Base-by-base conservation (phyloP, 1,284 basidiomycete species). In the Cryptococcus sp. region DNA sequence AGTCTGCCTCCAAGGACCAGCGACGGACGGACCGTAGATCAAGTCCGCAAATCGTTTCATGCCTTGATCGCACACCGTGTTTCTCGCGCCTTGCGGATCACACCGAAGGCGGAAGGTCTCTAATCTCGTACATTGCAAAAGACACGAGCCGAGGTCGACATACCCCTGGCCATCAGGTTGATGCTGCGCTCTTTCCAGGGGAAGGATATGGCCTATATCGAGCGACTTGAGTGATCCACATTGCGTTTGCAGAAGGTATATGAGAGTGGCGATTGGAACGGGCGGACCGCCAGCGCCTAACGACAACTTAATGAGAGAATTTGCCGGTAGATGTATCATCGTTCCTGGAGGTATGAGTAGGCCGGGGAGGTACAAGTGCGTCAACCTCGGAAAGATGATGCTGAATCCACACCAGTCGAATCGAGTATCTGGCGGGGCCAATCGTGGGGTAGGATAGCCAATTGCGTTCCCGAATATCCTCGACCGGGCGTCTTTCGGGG, bases 311-410 rank as follows among this genome's bases (percentile, higher is more conserved):
- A 59, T 42, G n/a, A 68, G 48, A 17, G 44, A 42, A 25, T 57
- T 39, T 4, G 58, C 42, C 10, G 50, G 27, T 5, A 66, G 20
- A 10, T 47, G 44, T 25, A 66, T 58, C 15, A 16, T 19, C 1
- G 58, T 59, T 4, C 54, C 52, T 20, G 50, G 23, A 7, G 66
- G 64, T 20, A 72, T 57, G 27, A 70, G 56, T 13, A 68, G 52
- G 3, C 57, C 61, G 1, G 65, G 64, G 7, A 72, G 57, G 54
- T 60, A 64, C 17, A 73, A 59, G 50, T 73, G 67, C 2, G 69
- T 72, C 13, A 73, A 31, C 15, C 58, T 38, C 1, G 72, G 70
- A 50, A 73, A 72, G 5, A 52, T 47, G 4, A 44, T 22, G 27
- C 27, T 7, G 8, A 71, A 52, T 13, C 23, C 42, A 4, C 50